Evolutionary conservation across 805 yeast species (phyloP).

Genomic region (Ogataea trehaloabstinens): DNA sequence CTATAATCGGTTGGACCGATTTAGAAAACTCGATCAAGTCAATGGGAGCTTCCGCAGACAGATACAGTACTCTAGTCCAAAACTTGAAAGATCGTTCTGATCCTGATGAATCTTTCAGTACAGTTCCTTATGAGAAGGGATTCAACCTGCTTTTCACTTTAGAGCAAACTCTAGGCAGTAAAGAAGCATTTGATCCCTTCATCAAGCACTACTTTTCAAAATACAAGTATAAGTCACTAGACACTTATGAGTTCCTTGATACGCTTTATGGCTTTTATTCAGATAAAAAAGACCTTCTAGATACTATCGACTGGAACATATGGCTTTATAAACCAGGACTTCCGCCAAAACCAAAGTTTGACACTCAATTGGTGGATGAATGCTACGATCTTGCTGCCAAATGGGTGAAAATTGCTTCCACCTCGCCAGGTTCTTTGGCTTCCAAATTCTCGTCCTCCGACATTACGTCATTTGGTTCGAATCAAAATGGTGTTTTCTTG

Average conservation of each 20-base stretch:
- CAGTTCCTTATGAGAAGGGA: conserved; percentile 92
- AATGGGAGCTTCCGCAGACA: conserved; percentile 52
- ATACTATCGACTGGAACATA: conserved; percentile 76
- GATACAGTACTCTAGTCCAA: conserved; percentile 66
- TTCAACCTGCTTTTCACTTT: conserved; percentile 72
- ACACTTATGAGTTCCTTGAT: conserved; percentile 78
- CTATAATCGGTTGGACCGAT: conserved; percentile 87
- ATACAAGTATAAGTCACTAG: conserved; percentile 69
- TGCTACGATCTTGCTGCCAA: conserved; percentile 62
- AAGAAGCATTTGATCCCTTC: conserved; percentile 71
- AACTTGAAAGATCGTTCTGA: conserved; percentile 66
- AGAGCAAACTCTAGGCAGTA: conserved; percentile 73
- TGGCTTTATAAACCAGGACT: conserved; percentile 84
- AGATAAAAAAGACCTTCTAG: conserved; percentile 48
- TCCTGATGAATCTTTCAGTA: conserved; percentile 86
- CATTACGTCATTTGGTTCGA: conserved; percentile 59
- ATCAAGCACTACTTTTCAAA: conserved; percentile 73
- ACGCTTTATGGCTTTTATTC: conserved; percentile 61
- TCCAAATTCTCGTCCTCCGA: conserved; percentile 47
- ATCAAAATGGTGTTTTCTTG: conserved; percentile 76
- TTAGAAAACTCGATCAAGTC: conserved; percentile 62
- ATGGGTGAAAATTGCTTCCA: conserved; percentile 52
- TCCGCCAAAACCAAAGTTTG: conserved; percentile 85
- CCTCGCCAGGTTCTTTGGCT: conserved; percentile 24
- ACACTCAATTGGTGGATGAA: conserved; percentile 72